Percentiles rank a stretch among this genome's conserved stretches.
Conservation (phyloP, 2,329 filamentous ascomycete species). For the Phoma sp. region DNA sequence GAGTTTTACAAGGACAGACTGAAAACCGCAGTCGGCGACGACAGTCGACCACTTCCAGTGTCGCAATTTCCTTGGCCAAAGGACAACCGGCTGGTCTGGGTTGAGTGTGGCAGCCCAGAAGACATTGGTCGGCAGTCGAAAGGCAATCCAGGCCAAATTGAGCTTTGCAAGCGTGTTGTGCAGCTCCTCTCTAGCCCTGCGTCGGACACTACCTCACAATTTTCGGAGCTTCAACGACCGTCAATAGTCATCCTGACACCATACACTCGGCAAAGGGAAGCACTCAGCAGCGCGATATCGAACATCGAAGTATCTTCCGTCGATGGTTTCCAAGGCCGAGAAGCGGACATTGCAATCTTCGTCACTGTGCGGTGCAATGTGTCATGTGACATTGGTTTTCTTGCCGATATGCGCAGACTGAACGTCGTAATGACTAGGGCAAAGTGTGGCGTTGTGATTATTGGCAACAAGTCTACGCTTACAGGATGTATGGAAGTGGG, state of each 20-base stretch:
- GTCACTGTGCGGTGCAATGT: slow-evolving; percentile 55
- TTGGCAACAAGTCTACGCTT: slow-evolving; percentile 29
- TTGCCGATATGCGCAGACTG: slow-evolving; percentile 52
- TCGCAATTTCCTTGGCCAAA: slow-evolving; percentile 33
- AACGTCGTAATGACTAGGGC: slow-evolving; percentile 54
- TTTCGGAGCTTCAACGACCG: not conserved
- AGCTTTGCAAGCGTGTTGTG: slow-evolving; percentile 47
- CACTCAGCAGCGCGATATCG: slow-evolving; percentile 36
- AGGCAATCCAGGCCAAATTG: slow-evolving; percentile 49
- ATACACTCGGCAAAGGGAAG: slow-evolving; percentile 49
- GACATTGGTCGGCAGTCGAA: slow-evolving; percentile 52
- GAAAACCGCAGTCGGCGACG: slow-evolving; percentile 40
- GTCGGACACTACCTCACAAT: not conserved
- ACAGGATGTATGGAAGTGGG: slow-evolving; percentile 39
- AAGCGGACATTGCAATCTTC: slow-evolving; percentile 55
- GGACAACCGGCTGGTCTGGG: slow-evolving; percentile 42
- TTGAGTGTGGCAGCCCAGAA: slow-evolving; percentile 48
- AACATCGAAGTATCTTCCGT: slow-evolving; percentile 49
- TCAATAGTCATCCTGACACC: slow-evolving; percentile 53
- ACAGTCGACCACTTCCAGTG: slow-evolving; percentile 29
- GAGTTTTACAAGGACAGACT: slow-evolving; percentile 53
- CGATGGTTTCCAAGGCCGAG: slow-evolving; percentile 55
- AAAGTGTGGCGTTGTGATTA: slow-evolving; percentile 44
- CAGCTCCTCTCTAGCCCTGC: slow-evolving; percentile 33
- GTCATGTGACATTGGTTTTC: slow-evolving; percentile 49